phyloP scores from a whole-genome alignment of 305 asterid species.

The Nicotiana rustica region DNA sequence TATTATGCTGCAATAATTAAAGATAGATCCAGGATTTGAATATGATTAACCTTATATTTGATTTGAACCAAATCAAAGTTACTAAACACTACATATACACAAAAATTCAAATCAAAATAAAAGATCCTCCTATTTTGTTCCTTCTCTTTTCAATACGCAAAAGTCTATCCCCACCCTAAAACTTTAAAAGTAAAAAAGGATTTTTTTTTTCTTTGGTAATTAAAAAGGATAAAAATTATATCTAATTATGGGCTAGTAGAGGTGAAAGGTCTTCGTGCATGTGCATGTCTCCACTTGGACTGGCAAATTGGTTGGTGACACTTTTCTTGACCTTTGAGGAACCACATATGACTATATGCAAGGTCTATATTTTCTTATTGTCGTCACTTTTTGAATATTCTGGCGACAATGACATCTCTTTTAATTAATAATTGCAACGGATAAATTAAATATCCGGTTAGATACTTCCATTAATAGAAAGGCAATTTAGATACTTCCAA shows the following conservation, averaged over 20 bases:
- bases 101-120: no score
- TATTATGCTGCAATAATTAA: no score
- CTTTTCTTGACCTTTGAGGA: neutral
- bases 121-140: no score
- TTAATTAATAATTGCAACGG: neutral
- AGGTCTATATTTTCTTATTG: neutral
- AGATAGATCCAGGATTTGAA: no score
- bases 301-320: neutral
- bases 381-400: neutral
- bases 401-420: neutral
- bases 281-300: neutral
- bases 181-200: no score
- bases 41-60: no score
- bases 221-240: neutral
- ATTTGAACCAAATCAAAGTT: no score
- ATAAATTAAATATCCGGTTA: neutral
- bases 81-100: no score
- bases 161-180: no score
- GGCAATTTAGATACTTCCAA: neutral
- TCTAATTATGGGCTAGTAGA: neutral
- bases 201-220: no score
- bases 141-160: no score
- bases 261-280: constrained; percentile 3
- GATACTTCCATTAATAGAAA: neutral
- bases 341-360: no score